A percentile compares a stretch with the other conserved stretches of the same genome.
These are phyloP conservation scores for Casaregolazyma lundiana DNA, from an alignment of 1,139 yeast genomes.

Conservation along the genomic window DNA sequence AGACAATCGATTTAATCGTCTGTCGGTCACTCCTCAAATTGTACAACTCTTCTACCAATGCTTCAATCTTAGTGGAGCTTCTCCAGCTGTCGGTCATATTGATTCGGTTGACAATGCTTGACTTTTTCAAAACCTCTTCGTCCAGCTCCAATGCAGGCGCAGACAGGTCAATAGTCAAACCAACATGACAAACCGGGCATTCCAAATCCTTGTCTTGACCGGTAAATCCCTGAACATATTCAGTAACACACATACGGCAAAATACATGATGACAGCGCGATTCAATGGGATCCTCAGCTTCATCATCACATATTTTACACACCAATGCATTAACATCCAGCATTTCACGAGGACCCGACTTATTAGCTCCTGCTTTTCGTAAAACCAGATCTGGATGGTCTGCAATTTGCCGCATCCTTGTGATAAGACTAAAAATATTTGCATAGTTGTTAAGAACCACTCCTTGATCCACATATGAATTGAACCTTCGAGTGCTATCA, in stretches of 20 bases:
- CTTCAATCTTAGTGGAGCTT: slow-evolving; percentile 94
- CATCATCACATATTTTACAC: slow-evolving; percentile 93
- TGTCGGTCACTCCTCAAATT: slow-evolving; percentile 78
- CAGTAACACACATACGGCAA: slow-evolving; percentile 87
- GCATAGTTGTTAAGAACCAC: slow-evolving; percentile 94
- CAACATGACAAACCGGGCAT: slow-evolving; percentile 96
- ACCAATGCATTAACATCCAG: slow-evolving; percentile 57
- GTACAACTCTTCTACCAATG: slow-evolving; percentile 87
- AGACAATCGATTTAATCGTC: slow-evolving; percentile 91
- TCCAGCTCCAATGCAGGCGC: slow-evolving; percentile 84
- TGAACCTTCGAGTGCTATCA: slow-evolving; percentile 78
- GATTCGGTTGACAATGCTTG: slow-evolving; percentile 84
- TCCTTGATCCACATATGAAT: slow-evolving; percentile 87
- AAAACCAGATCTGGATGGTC: slow-evolving; percentile 96
- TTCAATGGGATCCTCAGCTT: slow-evolving; percentile 95
- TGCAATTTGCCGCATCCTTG: slow-evolving; percentile 95
- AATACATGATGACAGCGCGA: slow-evolving; percentile 90
- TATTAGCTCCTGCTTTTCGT: slow-evolving; percentile 41
- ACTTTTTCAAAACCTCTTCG: slow-evolving; percentile 56
- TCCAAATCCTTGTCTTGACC: slow-evolving; percentile 61
- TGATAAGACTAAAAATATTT: slow-evolving; percentile 88
- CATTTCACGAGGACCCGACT: slow-evolving; percentile 21
- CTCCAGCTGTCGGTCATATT: slow-evolving; percentile 84
- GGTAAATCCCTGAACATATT: slow-evolving; percentile 77
- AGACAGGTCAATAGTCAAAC: slow-evolving; percentile 79